Base-by-base conservation (phyloP, 2,329 filamentous ascomycete species). In the Chrysosphaeria jannelii region DNA sequence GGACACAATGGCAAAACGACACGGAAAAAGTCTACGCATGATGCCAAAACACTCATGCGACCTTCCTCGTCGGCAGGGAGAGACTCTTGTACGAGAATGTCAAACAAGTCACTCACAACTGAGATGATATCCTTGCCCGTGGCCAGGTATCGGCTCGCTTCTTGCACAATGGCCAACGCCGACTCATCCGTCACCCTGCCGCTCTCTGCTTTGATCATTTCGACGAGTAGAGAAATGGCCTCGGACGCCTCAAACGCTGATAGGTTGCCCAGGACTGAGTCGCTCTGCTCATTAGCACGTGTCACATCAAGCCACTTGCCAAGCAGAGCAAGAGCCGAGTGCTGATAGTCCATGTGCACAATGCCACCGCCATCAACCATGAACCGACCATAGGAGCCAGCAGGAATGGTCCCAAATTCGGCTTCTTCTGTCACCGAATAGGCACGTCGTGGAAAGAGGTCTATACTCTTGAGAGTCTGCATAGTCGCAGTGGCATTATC, bases 81-180 rank as follows among this genome's bases (percentile, higher is more conserved):
- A 10, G 60, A 56, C 20, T 60, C 57, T 20, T 69, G 59, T 30
- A 63, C 51, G 25, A 57, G 53, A 27, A 53, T 53, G 33, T 93
- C 85, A 33, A 93, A 67, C 2, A 81, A 74, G 29, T 88, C 70
- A 33, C 78, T 71, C 14, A 93, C 49, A 20, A 91, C 59, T 8
- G 61, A 63, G 24, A 89, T 57, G 24, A 93, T 67, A 39, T 91
- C 81, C 30, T 53, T 58, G 26, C 57, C 64, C 17, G 57, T 49
- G 13, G 45, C 45, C 31, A 51, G 48, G 29, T 40, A 57, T 38
- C 47, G 61, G 41, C 50, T 59, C 31, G 51, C 53, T 46, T 64
- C 59, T 17, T 56, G 50, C 16, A 70, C 39, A 8, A 70, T 44
- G 12, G 49, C 46, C 13, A 57, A 31, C 1, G 46, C 45, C 4